phyloP scores from a whole-genome alignment of 2,329 filamentous ascomycete genomes.

The Lizonia empirigonia region DNA sequence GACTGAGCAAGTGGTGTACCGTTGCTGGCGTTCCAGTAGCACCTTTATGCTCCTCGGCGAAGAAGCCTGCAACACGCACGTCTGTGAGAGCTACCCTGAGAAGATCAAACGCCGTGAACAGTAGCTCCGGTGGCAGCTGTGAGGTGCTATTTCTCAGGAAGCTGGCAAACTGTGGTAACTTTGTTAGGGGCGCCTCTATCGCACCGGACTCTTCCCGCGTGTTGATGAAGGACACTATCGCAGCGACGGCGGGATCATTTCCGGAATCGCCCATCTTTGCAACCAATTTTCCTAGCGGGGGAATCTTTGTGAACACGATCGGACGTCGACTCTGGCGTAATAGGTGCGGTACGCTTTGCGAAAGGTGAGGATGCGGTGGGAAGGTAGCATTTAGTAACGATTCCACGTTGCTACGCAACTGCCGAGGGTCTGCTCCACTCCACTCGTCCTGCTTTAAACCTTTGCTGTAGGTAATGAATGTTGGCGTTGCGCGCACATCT shows the following conservation, averaged over 20 bases:
- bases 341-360: conserved; percentile 72
- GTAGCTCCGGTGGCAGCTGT: conserved; percentile 64
- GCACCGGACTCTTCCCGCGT: conserved; percentile 62
- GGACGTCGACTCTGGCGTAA: conserved; percentile 67
- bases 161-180: conserved; percentile 67
- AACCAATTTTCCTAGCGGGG: conserved; percentile 80
- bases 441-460: conserved; percentile 79
- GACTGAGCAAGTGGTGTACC: conserved; percentile 62
- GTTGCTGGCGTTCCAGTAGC: conserved; percentile 57
- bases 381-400: conserved; percentile 76
- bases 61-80: conserved; percentile 77
- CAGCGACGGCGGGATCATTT: conserved; percentile 64
- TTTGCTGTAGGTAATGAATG: conserved; percentile 82
- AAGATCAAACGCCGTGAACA: conserved; percentile 87
- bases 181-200: conserved; percentile 71
- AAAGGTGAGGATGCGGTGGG: conserved; percentile 76
- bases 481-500: conserved; percentile 77
- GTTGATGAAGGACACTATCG: conserved; percentile 74
- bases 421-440: conserved; percentile 73
- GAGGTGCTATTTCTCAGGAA: conserved; percentile 64
- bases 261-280: conserved; percentile 73
- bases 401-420: conserved; percentile 73
- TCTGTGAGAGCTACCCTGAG: conserved; percentile 79
- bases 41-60: conserved; percentile 70
- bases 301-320: conserved; percentile 77